phyloP scores from a whole-genome alignment of 2,329 filamentous ascomycete genomes.

The Fusarium sambucinum region DNA sequence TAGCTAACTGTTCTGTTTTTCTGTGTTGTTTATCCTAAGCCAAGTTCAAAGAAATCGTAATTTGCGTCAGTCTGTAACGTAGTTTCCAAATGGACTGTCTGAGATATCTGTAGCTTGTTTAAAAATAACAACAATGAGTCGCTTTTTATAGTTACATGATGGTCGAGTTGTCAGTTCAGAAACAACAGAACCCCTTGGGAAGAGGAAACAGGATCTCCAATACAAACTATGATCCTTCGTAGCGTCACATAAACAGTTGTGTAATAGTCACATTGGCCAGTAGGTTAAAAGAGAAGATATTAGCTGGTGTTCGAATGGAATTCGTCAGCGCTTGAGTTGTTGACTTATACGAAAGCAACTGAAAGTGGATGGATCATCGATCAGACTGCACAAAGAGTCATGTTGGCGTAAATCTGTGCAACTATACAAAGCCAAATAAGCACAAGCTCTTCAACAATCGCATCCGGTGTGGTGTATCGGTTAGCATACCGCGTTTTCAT shows the following conservation, averaged over 20 bases:
- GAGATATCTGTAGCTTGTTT: neutral
- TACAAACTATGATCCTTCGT: neutral
- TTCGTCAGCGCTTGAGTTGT: neutral
- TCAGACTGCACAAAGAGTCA: too few species aligned
- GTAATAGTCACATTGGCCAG: neutral
- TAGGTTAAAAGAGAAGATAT: neutral
- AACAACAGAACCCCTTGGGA: neutral
- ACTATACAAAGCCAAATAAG: fast-evolving
- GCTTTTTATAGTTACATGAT: neutral
- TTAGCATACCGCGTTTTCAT: conserved; percentile 45
- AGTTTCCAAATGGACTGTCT: neutral
- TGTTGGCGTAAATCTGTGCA: fast-evolving
- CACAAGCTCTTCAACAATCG: neutral
- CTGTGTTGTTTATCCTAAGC: neutral
- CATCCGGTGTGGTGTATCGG: conserved; percentile 44
- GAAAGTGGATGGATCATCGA: neutral
- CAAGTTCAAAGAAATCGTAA: neutral
- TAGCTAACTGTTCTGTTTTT: neutral
- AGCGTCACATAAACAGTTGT: neutral
- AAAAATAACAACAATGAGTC: neutral
- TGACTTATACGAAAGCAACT: neutral
- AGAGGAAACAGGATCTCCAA: neutral
- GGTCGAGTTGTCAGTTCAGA: neutral
- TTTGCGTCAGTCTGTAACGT: too few species aligned
- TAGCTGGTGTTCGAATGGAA: too few species aligned